Conservation (phyloP, 371 early-diverging fungal species). For the Mortierella sp. region DNA sequence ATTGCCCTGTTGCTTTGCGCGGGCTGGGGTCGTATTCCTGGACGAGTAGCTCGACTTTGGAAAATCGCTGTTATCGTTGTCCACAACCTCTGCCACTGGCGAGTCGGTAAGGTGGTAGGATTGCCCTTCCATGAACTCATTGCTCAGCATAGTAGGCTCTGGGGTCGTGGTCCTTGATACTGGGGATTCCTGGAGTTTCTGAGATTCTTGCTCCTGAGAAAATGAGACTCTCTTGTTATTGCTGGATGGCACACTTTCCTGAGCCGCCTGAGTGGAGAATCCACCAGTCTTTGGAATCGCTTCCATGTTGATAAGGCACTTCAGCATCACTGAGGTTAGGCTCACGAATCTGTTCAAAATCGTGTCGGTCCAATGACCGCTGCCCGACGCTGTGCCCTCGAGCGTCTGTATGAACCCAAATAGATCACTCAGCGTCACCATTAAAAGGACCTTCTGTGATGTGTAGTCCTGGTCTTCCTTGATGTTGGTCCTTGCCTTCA, state of each 20-base stretch:
- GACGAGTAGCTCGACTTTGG: neutral
- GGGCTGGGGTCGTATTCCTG: constrained; percentile 13
- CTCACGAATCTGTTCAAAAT: constrained; percentile 25
- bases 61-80: neutral
- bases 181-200: neutral
- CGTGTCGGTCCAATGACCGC: neutral
- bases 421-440: constrained; percentile 14
- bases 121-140: too few relatives aligned
- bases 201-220: neutral
- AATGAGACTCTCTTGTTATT: neutral
- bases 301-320: constrained; percentile 35
- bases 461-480: constrained; percentile 32
- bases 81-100: neutral
- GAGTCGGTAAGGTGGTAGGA: too few relatives aligned
- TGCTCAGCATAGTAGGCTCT: neutral
- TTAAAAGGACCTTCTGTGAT: constrained; percentile 11
- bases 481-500: constrained; percentile 19
- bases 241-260: neutral
- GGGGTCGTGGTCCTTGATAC: too few relatives aligned
- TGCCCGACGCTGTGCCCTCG: constrained; percentile 2
- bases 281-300: constrained; percentile 8
- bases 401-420: constrained; percentile 23
- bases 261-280: constrained; percentile 1
- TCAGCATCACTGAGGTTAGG: constrained; percentile 15
- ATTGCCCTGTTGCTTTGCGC: neutral